Conservation (phyloP, 75 land plant species). For the Selaginella tamariscina region DNA sequence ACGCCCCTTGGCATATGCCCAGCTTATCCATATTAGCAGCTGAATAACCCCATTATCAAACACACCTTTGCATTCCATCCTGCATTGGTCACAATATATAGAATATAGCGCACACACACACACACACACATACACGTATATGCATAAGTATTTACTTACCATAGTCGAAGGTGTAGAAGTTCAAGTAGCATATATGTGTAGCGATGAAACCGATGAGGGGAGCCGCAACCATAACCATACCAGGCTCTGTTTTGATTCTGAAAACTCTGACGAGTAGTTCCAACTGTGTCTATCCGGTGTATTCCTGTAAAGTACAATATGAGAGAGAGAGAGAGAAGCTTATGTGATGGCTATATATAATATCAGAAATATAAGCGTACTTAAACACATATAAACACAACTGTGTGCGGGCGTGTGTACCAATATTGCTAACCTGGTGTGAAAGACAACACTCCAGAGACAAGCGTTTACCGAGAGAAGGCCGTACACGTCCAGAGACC, state of each 20-base stretch:
- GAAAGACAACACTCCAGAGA: conserved; percentile 90
- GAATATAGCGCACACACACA: not conserved
- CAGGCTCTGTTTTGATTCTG: conserved; percentile 63
- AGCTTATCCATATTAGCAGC: conserved; percentile 68
- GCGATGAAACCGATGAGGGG: conserved; percentile 76
- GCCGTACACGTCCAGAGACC: conserved; percentile 77
- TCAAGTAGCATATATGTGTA: no score
- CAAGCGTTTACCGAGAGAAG: conserved; percentile 73
- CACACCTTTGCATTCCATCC: conserved; percentile 83
- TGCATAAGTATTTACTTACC: conserved; percentile 30
- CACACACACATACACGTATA: not conserved
- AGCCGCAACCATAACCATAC: conserved; percentile 85
- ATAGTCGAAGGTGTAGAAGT: conserved; percentile 72
- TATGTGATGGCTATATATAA: no score
- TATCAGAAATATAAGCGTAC: no score
- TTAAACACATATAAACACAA: no score
- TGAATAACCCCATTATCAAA: conserved; percentile 45
- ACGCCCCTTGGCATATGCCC: conserved; percentile 48
- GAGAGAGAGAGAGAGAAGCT: no score
- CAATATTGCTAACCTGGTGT: conserved; percentile 56
- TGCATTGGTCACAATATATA: conserved; percentile 15
- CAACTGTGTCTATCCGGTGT: conserved; percentile 57
- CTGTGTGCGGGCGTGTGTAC: no score
- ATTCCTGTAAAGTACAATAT: conserved; percentile 65
- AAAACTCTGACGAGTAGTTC: conserved; percentile 69